Evolutionary conservation across 306 rosid genomes (phyloP), one percentile per base, ranked within the genome.

Genomic region (Casuarina cunninghamiana): DNA sequence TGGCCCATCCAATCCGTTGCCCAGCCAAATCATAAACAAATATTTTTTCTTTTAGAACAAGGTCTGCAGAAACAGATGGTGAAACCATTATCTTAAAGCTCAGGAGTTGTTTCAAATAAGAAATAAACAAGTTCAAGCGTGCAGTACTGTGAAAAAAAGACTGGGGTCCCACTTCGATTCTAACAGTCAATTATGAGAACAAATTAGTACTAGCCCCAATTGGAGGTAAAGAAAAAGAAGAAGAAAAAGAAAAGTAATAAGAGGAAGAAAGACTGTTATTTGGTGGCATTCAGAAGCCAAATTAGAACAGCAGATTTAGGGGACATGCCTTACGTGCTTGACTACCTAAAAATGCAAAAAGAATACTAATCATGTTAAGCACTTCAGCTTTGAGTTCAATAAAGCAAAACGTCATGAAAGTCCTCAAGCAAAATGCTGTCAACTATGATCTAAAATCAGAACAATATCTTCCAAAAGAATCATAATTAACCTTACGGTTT

Each of bases 1-100:
- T 85, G 49, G 91, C 87, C 99, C 99, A 96, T 80, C 99, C 99
- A 58, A 96, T 88, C 72, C 93, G 93, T 86, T 85, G 94, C 80
- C 89, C 83, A 51, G 85, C 96, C 79, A 96, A 79, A 90, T 96
- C 99, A 72, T 96, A 96, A 77, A 96, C 96, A 62, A 96, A 45
- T 55, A 93, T 91, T 84, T 88, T 91, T 88, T 96, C 99, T 81
- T 93, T 96, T 9, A 96, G 83, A 58, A 96, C 96, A 12, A 96
- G 97, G 82, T 96, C 99, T 96, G 93, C 79, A 76, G 75, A 78
- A 80, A 70, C 71, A 75, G 65, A 53, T 62, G 26, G 58, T 43
- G 4, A 75, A 48, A 73, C n/a, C 77, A 75, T 82, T 53, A 81
- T 50, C 57, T 77, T 67, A 71, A 68, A 60, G 49, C 65, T 50